Conservation (phyloP, 2,329 filamentous ascomycete genomes). For the Sporothrix humicola region DNA sequence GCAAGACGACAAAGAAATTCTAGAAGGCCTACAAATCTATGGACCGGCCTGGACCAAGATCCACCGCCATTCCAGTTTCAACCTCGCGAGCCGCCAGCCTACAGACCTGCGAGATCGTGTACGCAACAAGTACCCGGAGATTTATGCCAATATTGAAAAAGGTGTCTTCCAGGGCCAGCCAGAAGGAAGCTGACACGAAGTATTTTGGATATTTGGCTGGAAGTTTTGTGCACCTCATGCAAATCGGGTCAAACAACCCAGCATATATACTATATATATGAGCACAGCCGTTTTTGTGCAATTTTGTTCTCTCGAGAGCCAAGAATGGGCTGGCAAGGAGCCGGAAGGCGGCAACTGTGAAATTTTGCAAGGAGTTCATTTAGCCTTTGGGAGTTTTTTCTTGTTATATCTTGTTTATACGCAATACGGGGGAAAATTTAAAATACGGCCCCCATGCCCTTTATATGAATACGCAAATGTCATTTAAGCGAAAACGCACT, state of each 20-base stretch:
- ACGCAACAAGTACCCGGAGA: constrained; percentile 66
- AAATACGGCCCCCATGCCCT: neutral
- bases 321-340: neutral
- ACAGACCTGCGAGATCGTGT: constrained; percentile 68
- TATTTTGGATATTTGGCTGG: neutral
- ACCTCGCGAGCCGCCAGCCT: constrained; percentile 63
- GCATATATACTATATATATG: too few species aligned
- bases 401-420: neutral
- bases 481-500: neutral
- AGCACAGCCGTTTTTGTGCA: too few species aligned
- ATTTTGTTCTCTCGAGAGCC: neutral
- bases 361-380: constrained; percentile 1
- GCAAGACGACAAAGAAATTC: constrained; percentile 66
- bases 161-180: constrained; percentile 56
- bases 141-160: constrained; percentile 63
- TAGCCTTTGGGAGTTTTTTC: neutral
- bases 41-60: constrained; percentile 71
- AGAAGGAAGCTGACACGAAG: neutral
- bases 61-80: constrained; percentile 63
- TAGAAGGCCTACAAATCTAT: constrained; percentile 64
- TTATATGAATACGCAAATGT: constrained; percentile 5
- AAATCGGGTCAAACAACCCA: too few species aligned
- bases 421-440: neutral
- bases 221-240: too few species aligned
- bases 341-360: neutral